Evolutionary conservation across 331 rosid species (phyloP).

Genomic region (Cydonia oblonga): DNA sequence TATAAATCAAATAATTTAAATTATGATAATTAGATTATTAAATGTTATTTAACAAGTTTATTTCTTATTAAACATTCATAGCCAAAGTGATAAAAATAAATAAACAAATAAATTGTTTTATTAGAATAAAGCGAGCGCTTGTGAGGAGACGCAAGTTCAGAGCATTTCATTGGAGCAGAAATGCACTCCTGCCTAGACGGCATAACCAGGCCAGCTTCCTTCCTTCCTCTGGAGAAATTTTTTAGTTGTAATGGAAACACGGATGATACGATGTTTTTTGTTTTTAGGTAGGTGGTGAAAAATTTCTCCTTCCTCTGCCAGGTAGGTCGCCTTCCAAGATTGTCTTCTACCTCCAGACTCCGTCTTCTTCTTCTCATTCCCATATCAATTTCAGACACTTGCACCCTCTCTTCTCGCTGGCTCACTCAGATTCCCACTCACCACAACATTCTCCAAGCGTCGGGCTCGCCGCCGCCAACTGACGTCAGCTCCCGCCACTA

Average conservation of each 20-base stretch:
- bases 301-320: background rate
- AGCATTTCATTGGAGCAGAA: background rate
- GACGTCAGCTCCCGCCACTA: conserved; percentile 23
- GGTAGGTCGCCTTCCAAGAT: background rate
- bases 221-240: background rate
- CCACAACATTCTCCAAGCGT: background rate
- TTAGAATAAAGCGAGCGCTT: background rate
- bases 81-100: no score
- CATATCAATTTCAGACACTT: background rate
- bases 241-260: no score
- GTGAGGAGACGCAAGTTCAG: background rate
- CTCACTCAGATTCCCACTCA: background rate
- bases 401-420: background rate
- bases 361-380: conserved; percentile 5
- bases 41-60: no score
- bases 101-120: no score
- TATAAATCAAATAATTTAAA: no score
- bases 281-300: no score
- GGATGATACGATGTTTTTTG: no score
- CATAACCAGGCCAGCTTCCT: background rate
- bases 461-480: conserved; percentile 14
- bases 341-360: background rate
- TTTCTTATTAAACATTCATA: no score
- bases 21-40: no score
- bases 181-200: background rate